These are phyloP conservation scores for Saitozyma sp. DNA, from an alignment of 768 basidiomycete genomes.

Conservation along the genomic window DNA sequence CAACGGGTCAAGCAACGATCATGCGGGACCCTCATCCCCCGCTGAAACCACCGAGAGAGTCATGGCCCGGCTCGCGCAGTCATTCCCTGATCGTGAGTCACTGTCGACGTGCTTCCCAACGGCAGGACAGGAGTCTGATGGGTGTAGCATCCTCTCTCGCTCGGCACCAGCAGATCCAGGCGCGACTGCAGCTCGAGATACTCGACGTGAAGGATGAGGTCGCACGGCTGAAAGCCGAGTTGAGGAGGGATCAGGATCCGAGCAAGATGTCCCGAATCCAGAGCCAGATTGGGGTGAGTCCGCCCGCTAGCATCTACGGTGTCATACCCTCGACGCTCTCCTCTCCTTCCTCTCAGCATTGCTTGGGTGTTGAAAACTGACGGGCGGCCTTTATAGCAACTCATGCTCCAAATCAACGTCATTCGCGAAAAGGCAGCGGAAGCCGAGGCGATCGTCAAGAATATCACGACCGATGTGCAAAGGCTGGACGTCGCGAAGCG, in stretches of 20 bases:
- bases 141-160: constrained; percentile 70
- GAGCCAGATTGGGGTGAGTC: constrained; percentile 86
- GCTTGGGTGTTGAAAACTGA: constrained; percentile 7
- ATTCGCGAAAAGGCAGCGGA: constrained; percentile 96
- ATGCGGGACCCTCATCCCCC: too few relatives aligned
- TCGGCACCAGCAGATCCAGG: constrained; percentile 70
- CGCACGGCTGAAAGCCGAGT: constrained; percentile 64
- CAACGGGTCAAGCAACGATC: too few relatives aligned
- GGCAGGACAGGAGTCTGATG: constrained; percentile 6
- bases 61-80: constrained; percentile 28
- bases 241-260: constrained; percentile 79
- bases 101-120: background rate
- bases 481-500: constrained; percentile 88
- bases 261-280: constrained; percentile 86
- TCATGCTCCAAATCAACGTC: constrained; percentile 90
- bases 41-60: constrained; percentile 16
- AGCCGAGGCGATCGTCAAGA: constrained; percentile 90
- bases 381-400: constrained; percentile 61
- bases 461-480: constrained; percentile 96
- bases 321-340: background rate
- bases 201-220: constrained; percentile 72
- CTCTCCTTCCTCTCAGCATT: background rate
- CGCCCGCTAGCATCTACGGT: background rate
- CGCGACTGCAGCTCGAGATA: constrained; percentile 68
- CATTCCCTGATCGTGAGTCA: constrained; percentile 38